Evolutionary conservation across 139 green algal genomes (phyloP).

Genomic region (Chlorella sp.): DNA sequence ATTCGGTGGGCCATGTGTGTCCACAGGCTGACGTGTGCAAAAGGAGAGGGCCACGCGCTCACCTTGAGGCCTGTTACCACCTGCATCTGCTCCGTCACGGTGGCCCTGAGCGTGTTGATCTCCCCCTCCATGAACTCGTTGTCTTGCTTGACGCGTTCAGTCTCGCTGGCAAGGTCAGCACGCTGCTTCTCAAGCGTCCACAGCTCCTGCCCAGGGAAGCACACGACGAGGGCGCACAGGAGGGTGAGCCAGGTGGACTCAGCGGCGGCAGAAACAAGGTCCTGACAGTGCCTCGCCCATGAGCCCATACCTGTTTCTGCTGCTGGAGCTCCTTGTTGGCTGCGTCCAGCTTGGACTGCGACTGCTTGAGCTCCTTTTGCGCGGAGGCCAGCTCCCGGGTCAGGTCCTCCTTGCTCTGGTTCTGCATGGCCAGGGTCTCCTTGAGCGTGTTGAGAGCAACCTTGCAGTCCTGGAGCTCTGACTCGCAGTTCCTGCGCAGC

Average conservation of each 20-base stretch:
- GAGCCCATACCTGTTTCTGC: too few species aligned
- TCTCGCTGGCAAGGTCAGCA: constrained; percentile 24
- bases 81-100: constrained; percentile 14
- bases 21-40: too few species aligned
- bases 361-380: constrained; percentile 3
- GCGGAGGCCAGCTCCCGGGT: constrained; percentile 2
- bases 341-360: constrained; percentile 15
- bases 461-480: not conserved
- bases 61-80: constrained; percentile 7
- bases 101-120: constrained; percentile 15
- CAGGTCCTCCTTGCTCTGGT: constrained; percentile 13
- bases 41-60: too few species aligned
- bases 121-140: constrained; percentile 29
- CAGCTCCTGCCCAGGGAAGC: too few species aligned
- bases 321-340: constrained; percentile 10
- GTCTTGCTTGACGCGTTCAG: constrained; percentile 30
- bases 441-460: constrained; percentile 10
- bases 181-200: constrained; percentile 34
- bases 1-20: too few species aligned
- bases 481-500: not conserved
- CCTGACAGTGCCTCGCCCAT: too few species aligned
- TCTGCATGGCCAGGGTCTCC: constrained; percentile 11
- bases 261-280: too few species aligned
- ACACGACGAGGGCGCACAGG: too few species aligned
- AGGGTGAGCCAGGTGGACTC: too few species aligned